Base-by-base conservation (phyloP, 148 eudicot genomes). In the Rhododendron griersonianum region DNA sequence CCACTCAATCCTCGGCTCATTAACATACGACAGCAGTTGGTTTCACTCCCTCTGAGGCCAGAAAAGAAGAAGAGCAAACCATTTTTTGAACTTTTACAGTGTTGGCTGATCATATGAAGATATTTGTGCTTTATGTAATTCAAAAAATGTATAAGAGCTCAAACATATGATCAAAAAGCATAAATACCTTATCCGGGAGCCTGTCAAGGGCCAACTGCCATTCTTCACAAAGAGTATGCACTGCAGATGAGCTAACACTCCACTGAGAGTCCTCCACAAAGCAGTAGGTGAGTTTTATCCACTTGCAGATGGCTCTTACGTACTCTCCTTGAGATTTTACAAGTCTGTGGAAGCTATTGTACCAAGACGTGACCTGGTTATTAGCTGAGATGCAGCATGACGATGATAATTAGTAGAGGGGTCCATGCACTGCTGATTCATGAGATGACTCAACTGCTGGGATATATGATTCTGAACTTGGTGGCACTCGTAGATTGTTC, bases 321-420 rank as follows among this genome's bases (percentile, higher is more conserved):
- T 95, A 95, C 53, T 94, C 95, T 69, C 88, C 83, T 84, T 95
- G 97, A 74, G 86, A 89, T 84, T 91, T 92, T 4, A 91, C 86
- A 44, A 95, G 93, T 81, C 90, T 91, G 84, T 91, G 89, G 83
- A 94, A 94, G 89, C 92, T 94, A 78, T 65, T 84, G 89, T 91
- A 89, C 98, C 95, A 95, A 59, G 91, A 91, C 11, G 85, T 90
- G 75, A 95, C 94, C 89, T 94, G 39, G 87, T 86, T 86, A 91
- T 93, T 11, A 95, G 94, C 93, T 95, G 97, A 47, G 91, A 87
- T 21, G 95, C 91, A 67, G 96, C 93, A 80, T 94, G 93, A 53
- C 87, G 91, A 83, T 90, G 97, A 88, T 87, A 90, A 48, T 91
- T 86, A 19, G 90, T 91, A 50, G 94, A 91, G 39, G 95, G 95